Evolutionary conservation across 1,284 basidiomycete species (phyloP).

Genomic region (Calocybe gambosa): DNA sequence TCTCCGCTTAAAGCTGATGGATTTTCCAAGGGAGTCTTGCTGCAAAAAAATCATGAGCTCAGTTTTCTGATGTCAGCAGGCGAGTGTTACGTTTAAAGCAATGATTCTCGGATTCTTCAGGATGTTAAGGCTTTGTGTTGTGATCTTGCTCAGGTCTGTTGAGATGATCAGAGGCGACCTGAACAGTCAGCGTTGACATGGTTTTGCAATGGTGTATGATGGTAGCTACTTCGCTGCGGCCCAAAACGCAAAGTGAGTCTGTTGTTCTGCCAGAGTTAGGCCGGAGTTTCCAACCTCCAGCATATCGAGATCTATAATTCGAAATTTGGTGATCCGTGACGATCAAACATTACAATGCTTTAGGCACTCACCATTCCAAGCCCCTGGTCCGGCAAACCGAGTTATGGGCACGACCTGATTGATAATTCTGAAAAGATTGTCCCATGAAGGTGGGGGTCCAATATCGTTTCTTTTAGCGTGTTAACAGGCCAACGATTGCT

Average conservation of each 20-base stretch:
- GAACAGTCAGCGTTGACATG: background rate
- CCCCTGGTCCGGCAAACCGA: slow-evolving; percentile 37
- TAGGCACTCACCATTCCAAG: slow-evolving; percentile 31
- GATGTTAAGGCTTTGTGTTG: slow-evolving; percentile 29
- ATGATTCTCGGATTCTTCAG: slow-evolving; percentile 36
- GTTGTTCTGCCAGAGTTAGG: slow-evolving; percentile 36
- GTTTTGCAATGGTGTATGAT: background rate
- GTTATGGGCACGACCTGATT: slow-evolving; percentile 45
- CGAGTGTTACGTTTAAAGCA: slow-evolving; percentile 31
- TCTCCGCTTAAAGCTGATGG: slow-evolving; percentile 40
- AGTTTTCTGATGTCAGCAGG: background rate
- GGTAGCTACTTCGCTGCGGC: slow-evolving; percentile 34
- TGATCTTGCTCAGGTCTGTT: slow-evolving; percentile 32
- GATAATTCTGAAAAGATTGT: slow-evolving; percentile 41
- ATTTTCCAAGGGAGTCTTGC: slow-evolving; percentile 45
- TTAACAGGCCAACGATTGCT: background rate
- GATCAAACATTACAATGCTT: background rate
- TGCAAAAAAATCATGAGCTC: slow-evolving; percentile 16
- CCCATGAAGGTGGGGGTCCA: slow-evolving; percentile 41
- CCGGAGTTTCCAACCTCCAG: slow-evolving; percentile 43
- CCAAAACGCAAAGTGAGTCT: slow-evolving; percentile 46
- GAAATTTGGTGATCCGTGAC: background rate
- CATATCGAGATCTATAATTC: slow-evolving; percentile 34
- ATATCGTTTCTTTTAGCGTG: slow-evolving; percentile 36
- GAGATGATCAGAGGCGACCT: slow-evolving; percentile 43